Conservation (phyloP, 768 basidiomycete species). For the Chiua virens region DNA sequence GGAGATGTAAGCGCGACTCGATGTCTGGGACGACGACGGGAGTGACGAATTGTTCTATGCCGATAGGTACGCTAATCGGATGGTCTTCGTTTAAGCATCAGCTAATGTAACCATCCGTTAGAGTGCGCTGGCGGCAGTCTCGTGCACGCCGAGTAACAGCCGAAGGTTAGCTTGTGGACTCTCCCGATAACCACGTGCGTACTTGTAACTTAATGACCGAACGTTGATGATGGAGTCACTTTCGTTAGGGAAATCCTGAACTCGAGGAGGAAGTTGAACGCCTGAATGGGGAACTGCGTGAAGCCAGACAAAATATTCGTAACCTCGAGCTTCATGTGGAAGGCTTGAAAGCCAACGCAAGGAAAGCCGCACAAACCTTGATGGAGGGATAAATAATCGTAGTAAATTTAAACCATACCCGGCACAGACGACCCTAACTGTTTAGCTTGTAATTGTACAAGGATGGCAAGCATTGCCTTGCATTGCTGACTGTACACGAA, state of each 20-base stretch:
- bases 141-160: slow-evolving; percentile 68
- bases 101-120: slow-evolving; percentile 23
- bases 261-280: slow-evolving; percentile 60
- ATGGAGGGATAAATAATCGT: slow-evolving; percentile 24
- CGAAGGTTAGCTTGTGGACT: slow-evolving; percentile 52
- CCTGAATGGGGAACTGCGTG: slow-evolving; percentile 67
- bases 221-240: not conserved
- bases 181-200: slow-evolving; percentile 33
- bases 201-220: not conserved
- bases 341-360: slow-evolving; percentile 68
- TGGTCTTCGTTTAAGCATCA: not conserved
- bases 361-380: slow-evolving; percentile 70
- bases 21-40: slow-evolving; percentile 91
- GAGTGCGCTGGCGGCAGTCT: slow-evolving; percentile 83
- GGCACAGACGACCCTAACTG: not conserved
- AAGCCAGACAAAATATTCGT: slow-evolving; percentile 78
- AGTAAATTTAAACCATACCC: slow-evolving; percentile 3
- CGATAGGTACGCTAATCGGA: slow-evolving; percentile 77
- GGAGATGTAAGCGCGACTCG: slow-evolving; percentile 78
- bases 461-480: no score
- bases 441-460: not conserved
- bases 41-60: slow-evolving; percentile 92
- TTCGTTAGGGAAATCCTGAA: slow-evolving; percentile 16
- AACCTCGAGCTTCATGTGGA: slow-evolving; percentile 84
- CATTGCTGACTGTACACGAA: slow-evolving; percentile 1